These are phyloP conservation scores for Lagenaria siceraria DNA, from an alignment of 306 rosid genomes.

Conservation along the genomic window DNA sequence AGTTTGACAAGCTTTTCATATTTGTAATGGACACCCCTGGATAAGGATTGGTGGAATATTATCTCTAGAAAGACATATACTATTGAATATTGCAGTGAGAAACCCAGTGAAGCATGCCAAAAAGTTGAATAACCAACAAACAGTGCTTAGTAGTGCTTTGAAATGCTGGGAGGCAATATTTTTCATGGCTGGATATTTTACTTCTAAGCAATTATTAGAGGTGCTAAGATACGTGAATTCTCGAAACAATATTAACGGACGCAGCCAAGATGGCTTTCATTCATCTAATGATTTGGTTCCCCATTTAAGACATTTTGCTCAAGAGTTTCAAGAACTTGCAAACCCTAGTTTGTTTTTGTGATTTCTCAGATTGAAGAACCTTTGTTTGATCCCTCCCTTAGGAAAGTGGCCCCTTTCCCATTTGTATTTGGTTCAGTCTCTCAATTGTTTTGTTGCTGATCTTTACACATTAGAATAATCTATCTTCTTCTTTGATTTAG, in stretches of 20 bases:
- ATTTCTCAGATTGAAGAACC: not conserved
- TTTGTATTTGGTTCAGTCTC: not conserved
- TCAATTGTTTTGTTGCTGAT: not conserved
- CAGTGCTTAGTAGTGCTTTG: not conserved
- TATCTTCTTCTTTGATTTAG: not conserved
- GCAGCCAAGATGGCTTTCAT: not conserved
- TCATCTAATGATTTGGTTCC: not conserved
- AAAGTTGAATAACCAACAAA: not conserved
- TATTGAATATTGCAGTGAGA: not conserved
- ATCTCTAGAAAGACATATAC: not conserved
- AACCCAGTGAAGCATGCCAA: not conserved
- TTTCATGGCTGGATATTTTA: not conserved
- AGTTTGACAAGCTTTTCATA: not conserved
- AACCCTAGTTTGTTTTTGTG: not conserved
- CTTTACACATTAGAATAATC: not conserved
- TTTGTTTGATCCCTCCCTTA: not conserved
- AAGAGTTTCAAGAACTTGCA: not conserved
- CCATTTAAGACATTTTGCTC: not conserved
- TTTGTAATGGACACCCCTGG: not conserved
- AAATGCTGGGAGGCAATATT: not conserved
- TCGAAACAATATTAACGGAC: not conserved
- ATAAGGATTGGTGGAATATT: not conserved
- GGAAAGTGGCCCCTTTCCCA: not conserved
- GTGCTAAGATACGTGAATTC: not conserved
- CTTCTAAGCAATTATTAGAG: not conserved